phyloP scores from a whole-genome alignment of 352 stramenopile species.

The Hyaloperonospora brassicae region DNA sequence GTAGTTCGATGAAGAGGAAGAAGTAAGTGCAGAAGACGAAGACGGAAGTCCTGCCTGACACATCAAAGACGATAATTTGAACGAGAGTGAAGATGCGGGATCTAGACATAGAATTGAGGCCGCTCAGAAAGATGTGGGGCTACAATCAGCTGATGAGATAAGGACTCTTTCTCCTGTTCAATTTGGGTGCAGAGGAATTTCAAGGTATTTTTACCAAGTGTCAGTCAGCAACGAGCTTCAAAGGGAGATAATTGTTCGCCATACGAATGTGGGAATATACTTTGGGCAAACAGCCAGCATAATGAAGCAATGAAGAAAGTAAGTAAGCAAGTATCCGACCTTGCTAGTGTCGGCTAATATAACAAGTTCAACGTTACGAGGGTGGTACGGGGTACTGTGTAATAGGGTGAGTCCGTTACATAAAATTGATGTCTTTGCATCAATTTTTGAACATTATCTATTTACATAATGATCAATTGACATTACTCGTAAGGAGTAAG shows the following conservation, averaged over 20 bases:
- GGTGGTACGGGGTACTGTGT: too few species aligned
- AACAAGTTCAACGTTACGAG: too few species aligned
- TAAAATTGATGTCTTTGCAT: too few species aligned
- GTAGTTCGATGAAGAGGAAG: constrained; percentile 1
- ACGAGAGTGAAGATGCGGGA: neutral
- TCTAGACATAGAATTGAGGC: neutral
- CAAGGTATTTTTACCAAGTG: constrained; percentile 1
- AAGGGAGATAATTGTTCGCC: neutral
- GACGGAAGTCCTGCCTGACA: neutral
- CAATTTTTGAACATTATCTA: too few species aligned
- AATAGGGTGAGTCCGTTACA: too few species aligned
- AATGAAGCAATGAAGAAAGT: too few species aligned
- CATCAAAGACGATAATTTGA: neutral
- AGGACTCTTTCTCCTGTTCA: neutral
- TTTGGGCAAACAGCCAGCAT: too few species aligned
- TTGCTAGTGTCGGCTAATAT: too few species aligned
- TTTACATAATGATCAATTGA: too few species aligned
- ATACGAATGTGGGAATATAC: neutral
- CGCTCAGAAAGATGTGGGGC: neutral
- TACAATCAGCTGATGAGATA: neutral
- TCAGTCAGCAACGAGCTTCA: neutral
- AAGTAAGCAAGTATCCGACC: too few species aligned
- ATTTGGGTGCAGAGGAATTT: neutral
- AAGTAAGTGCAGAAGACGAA: neutral
- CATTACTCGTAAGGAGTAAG: too few species aligned